A percentile compares a stretch with the other conserved stretches of the same genome.
Evolutionary conservation across 2,329 filamentous ascomycete species (phyloP).

Genomic region (Achaetomium macrosporum): DNA sequence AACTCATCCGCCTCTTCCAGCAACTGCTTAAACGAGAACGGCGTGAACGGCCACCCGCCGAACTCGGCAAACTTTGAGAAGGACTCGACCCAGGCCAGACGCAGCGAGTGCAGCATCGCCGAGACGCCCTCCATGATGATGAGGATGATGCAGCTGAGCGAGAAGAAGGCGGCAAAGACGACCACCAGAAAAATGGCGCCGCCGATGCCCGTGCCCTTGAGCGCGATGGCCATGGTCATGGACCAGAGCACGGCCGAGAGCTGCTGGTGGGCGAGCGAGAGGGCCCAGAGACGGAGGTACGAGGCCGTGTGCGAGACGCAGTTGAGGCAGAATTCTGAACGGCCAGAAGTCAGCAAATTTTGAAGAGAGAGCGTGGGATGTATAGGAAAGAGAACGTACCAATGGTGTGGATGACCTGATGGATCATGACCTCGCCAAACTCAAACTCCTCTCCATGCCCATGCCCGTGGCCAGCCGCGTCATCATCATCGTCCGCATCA

Average conservation of each 20-base stretch:
- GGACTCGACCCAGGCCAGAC: slow-evolving; percentile 93
- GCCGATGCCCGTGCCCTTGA: slow-evolving; percentile 54
- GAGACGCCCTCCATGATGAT: slow-evolving; percentile 95
- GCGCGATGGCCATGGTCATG: slow-evolving; percentile 83
- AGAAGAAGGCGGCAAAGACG: slow-evolving; percentile 86
- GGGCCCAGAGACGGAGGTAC: slow-evolving; percentile 95
- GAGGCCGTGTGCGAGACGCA: slow-evolving; percentile 98
- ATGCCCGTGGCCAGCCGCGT: slow-evolving; percentile 45
- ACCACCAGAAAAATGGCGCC: slow-evolving; percentile 78
- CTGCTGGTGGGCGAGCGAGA: slow-evolving; percentile 97
- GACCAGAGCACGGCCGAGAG: slow-evolving; percentile 90
- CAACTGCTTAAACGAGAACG: slow-evolving; percentile 80
- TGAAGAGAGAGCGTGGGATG: not conserved
- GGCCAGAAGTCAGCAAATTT: not conserved
- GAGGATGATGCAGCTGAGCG: slow-evolving; percentile 61
- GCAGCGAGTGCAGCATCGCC: slow-evolving; percentile 71
- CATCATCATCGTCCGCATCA: slow-evolving; percentile 56
- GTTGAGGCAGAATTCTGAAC: slow-evolving; percentile 90
- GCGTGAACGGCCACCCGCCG: slow-evolving; percentile 77
- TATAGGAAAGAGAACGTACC: slow-evolving; percentile 50
- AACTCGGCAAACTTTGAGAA: slow-evolving; percentile 98
- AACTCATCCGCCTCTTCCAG: slow-evolving; percentile 73
- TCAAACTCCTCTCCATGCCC: slow-evolving; percentile 90
- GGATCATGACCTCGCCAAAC: slow-evolving; percentile 95
- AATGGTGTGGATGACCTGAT: slow-evolving; percentile 98